Base-by-base conservation (phyloP, 352 stramenopile genomes). In the Globisporangium acanthophoron region DNA sequence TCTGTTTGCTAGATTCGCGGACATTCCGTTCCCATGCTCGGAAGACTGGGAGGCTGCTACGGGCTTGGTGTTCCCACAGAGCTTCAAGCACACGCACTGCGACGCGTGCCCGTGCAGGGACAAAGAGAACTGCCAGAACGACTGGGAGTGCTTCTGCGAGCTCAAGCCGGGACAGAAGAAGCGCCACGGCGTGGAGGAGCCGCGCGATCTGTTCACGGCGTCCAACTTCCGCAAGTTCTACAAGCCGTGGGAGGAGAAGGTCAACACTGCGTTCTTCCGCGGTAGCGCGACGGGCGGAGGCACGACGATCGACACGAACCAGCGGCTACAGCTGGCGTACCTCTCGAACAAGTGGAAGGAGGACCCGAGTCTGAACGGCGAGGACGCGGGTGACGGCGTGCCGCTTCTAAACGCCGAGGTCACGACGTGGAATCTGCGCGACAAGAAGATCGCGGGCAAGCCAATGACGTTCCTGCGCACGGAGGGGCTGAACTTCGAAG, bases 1-100 rank as follows among this genome's bases (percentile, higher is more conserved):
- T 29, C 13, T 35, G 16, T 16, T 33, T 41, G 0, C 1, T n/a
- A 82, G 89, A 12, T 99, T 98, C 72, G 96, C 97, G 1, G 97
- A 99, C 70, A 96, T 99, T 53, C 97, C 97, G 15, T 98, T 98
- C 70, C 97, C 97, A n/a, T 97, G 92, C 35, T 98, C 96, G 3
- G 91, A 97, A 56, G 93, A 97, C 71, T 98, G 93, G 93, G 92
- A 97, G 60, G 90, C 87, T 21, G 93, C 93, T 8, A 97, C 88
- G 1, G 93, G 92, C 20, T 70, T 92, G 33, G 86, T 97, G 31
- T 97, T 97, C 54, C 88, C 88, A 21, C 90, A 96, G 58, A 96
- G 87, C 16, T 98, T 98, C 67, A 81, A 80, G 21, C 85, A 92
- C 65, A 86, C 85, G 12, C 85, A 94, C 59, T 94, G 85, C 56